Evolutionary conservation across 1,139 yeast species (phyloP).

Genomic region (Magnusiomyces ingens): DNA sequence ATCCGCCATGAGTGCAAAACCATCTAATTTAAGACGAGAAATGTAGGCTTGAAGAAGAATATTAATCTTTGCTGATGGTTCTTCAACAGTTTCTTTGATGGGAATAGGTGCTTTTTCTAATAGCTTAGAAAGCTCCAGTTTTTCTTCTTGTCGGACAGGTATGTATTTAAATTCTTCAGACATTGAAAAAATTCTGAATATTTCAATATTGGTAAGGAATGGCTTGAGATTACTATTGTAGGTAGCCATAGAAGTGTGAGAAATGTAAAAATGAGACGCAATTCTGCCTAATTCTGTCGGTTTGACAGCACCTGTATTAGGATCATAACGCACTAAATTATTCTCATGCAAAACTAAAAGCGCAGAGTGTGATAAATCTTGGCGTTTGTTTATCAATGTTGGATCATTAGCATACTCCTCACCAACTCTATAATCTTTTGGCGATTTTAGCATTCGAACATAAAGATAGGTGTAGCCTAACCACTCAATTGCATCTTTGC

Average conservation of each 20-base stretch:
- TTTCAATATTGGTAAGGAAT: constrained; percentile 61
- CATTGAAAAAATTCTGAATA: constrained; percentile 66
- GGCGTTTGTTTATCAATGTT: constrained; percentile 45
- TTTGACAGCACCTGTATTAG: constrained; percentile 39
- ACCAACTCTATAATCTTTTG: constrained; percentile 70
- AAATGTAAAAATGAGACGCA: constrained; percentile 82
- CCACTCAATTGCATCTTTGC: constrained; percentile 74
- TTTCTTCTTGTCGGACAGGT: constrained; percentile 84
- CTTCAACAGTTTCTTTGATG: constrained; percentile 61
- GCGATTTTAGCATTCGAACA: constrained; percentile 71
- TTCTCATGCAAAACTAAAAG: constrained; percentile 48
- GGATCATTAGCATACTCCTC: constrained; percentile 53
- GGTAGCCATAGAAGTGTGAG: constrained; percentile 56
- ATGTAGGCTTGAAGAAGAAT: constrained; percentile 79
- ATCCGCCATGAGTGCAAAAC: constrained; percentile 88
- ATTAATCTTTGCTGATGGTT: constrained; percentile 73
- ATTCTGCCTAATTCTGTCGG: constrained; percentile 79
- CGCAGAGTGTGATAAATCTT: constrained; percentile 73
- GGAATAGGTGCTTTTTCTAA: constrained; percentile 81
- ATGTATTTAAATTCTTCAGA: constrained; percentile 83
- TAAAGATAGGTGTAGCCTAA: constrained; percentile 70
- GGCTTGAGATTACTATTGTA: constrained; percentile 60
- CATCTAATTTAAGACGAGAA: constrained; percentile 67
- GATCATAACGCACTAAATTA: constrained; percentile 55
- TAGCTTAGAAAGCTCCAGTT: constrained; percentile 62